phyloP scores from a whole-genome alignment of 2,329 filamentous ascomycete genomes.

The Fusarium sp. region DNA sequence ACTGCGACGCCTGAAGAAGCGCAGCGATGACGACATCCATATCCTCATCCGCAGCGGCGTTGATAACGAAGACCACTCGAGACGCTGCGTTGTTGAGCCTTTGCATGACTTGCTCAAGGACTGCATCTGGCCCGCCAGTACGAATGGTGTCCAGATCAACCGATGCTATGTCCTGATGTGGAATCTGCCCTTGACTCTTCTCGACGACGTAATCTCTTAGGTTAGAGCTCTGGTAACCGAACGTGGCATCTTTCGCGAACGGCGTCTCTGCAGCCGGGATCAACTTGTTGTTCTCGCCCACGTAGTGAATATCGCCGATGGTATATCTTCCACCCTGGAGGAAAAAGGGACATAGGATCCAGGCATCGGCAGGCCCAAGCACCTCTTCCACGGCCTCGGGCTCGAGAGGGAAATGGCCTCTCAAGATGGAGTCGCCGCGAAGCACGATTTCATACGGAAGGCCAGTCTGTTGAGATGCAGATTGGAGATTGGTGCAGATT shows the following conservation, averaged over 20 bases:
- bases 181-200: conserved; percentile 60
- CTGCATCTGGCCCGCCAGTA: conserved; percentile 55
- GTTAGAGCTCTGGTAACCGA: conserved; percentile 67
- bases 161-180: conserved; percentile 53
- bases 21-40: conserved; percentile 67
- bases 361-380: conserved; percentile 62
- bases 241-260: conserved; percentile 68
- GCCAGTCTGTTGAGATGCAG: conserved; percentile 54
- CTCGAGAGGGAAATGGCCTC: conserved; percentile 68
- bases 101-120: conserved; percentile 51
- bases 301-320: conserved; percentile 68
- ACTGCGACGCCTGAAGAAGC: conserved; percentile 51
- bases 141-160: conserved; percentile 62
- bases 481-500: conserved; percentile 62
- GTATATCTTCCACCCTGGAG: conserved; percentile 68
- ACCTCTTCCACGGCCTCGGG: conserved; percentile 62
- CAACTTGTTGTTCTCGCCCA: conserved; percentile 59
- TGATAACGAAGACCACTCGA: conserved; percentile 60
- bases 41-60: conserved; percentile 64
- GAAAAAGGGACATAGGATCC: conserved; percentile 69
- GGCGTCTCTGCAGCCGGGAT: conserved; percentile 61
- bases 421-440: conserved; percentile 66
- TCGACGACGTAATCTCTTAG: conserved; percentile 60
- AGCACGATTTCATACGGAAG: conserved; percentile 66
- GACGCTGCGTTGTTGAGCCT: conserved; percentile 46